Evolutionary conservation across 2,329 filamentous ascomycete genomes (phyloP).

Genomic region (Chrysosporium keratinophilum): DNA sequence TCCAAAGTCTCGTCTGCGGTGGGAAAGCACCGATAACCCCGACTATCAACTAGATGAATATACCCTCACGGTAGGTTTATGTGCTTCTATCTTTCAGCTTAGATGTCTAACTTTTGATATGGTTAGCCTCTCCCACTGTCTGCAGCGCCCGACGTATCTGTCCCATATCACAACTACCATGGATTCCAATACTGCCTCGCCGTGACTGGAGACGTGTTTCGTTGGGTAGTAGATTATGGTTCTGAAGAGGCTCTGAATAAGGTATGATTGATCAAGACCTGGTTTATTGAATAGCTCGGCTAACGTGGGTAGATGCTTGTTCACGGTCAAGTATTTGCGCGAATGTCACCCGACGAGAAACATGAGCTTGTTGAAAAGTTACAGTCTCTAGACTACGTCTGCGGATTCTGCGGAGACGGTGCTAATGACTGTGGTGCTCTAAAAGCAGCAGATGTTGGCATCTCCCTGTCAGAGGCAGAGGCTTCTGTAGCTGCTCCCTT

Average conservation of each 20-base stretch:
- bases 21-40: slow-evolving; percentile 91
- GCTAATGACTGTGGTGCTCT: slow-evolving; percentile 95
- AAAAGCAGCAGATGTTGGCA: slow-evolving; percentile 94
- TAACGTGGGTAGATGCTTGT: slow-evolving; percentile 62
- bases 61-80: slow-evolving; percentile 53
- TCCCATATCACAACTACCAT: slow-evolving; percentile 75
- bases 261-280: slow-evolving; percentile 33
- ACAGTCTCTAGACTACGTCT: slow-evolving; percentile 90
- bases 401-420: slow-evolving; percentile 92
- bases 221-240: slow-evolving; percentile 90
- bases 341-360: slow-evolving; percentile 98
- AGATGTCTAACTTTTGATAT: neutral
- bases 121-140: slow-evolving; percentile 59
- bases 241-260: slow-evolving; percentile 65
- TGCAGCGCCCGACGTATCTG: slow-evolving; percentile 62
- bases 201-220: slow-evolving; percentile 85
- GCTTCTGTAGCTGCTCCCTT: slow-evolving; percentile 97
- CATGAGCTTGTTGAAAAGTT: slow-evolving; percentile 95
- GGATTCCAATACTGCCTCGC: slow-evolving; percentile 79
- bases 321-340: slow-evolving; percentile 82
- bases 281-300: slow-evolving; percentile 1
- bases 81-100: neutral
- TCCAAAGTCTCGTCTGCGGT: slow-evolving; percentile 61
- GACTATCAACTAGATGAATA: slow-evolving; percentile 66
- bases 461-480: slow-evolving; percentile 92